These are phyloP conservation scores for Silene conica DNA, from an alignment of 148 eudicot species.

Conservation along the genomic window DNA sequence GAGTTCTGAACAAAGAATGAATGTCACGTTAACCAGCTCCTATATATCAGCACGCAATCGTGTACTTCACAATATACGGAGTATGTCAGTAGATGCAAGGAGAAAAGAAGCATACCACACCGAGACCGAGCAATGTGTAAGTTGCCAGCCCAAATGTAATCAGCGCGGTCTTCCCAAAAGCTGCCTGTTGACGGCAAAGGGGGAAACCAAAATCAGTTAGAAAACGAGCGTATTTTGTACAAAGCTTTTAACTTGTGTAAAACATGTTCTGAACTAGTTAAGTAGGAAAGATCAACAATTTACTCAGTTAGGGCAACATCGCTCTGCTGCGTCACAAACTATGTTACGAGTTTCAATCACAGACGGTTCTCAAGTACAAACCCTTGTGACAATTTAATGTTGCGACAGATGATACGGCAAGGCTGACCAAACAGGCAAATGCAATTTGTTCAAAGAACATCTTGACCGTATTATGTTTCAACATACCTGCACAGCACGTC, in stretches of 20 bases:
- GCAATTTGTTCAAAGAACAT: neutral
- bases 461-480: neutral
- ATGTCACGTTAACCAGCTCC: no score
- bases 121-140: constrained; percentile 78
- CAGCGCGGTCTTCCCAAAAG: constrained; percentile 77
- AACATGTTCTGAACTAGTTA: neutral
- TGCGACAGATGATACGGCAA: neutral
- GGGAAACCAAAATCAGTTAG: neutral
- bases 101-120: constrained; percentile 60
- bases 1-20: neutral
- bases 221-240: neutral
- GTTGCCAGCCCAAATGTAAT: constrained; percentile 80
- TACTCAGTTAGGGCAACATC: no score
- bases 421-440: constrained; percentile 2
- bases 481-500: constrained; percentile 90
- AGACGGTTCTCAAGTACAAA: no score
- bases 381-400: no score
- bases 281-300: no score
- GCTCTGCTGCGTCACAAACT: no score
- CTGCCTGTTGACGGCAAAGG: constrained; percentile 54
- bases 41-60: no score
- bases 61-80: no score
- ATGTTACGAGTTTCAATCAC: no score
- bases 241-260: neutral
- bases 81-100: neutral